Conservation (phyloP, 108 stramenopile genomes). For the Conticribra guillardii region DNA sequence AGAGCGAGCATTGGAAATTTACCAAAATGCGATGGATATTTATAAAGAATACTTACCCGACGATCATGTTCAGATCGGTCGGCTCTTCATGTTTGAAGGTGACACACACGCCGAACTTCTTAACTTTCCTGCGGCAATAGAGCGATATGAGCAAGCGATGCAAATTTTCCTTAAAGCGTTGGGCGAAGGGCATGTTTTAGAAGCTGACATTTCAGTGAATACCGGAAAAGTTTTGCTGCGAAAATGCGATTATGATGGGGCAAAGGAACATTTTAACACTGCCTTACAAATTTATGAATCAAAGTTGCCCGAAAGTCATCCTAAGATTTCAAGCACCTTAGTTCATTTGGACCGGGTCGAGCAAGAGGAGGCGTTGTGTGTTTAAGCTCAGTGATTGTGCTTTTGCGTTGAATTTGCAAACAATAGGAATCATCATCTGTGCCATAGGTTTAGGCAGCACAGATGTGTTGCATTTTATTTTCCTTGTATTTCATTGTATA, state of each 20-base stretch:
- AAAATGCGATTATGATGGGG: conserved; percentile 70
- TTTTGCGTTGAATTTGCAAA: background rate
- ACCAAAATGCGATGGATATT: conserved; percentile 62
- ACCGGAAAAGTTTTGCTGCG: conserved; percentile 62
- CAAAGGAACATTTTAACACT: conserved; percentile 49
- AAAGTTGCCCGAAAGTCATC: conserved; percentile 61
- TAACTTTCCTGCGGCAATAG: conserved; percentile 32
- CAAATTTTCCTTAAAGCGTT: conserved; percentile 57
- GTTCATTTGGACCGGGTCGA: conserved; percentile 33
- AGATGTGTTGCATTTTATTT: no score
- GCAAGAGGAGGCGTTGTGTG: conserved; percentile 45
- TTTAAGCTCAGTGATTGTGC: conserved; percentile 9
- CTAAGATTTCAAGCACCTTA: conserved; percentile 25
- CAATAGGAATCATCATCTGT: no score
- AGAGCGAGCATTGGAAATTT: conserved; percentile 61
- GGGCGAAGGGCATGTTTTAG: conserved; percentile 47
- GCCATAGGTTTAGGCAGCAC: no score
- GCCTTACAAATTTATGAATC: conserved; percentile 64
- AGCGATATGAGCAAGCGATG: conserved; percentile 59
- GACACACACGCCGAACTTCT: conserved; percentile 55
- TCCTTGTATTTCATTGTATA: no score
- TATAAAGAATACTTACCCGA: conserved; percentile 39
- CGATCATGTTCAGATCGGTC: conserved; percentile 32
- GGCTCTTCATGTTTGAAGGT: conserved; percentile 26
- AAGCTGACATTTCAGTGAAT: conserved; percentile 46